phyloP scores from a whole-genome alignment of 176 grass and related monocot genomes.

The Cenchrus fungigraminus region DNA sequence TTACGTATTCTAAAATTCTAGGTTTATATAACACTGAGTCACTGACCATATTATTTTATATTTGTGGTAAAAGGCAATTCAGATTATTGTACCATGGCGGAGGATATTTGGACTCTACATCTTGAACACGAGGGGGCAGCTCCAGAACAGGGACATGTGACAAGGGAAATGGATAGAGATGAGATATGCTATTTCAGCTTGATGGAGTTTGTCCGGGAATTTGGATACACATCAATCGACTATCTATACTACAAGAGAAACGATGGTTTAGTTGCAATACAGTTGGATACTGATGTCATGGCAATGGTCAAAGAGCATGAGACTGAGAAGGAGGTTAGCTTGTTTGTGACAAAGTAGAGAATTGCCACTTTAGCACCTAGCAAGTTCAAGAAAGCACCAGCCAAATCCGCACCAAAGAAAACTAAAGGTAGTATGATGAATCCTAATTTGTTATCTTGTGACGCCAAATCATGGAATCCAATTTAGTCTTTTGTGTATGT shows the following conservation, averaged over 20 bases:
- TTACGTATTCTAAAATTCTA: no score
- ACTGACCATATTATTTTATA: no score
- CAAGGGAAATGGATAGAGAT: conserved; percentile 9
- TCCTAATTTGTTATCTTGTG: no score
- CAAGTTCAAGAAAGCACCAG: not conserved
- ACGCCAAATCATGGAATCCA: no score
- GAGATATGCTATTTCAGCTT: not conserved
- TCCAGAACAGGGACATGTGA: not conserved
- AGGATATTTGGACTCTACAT: not conserved
- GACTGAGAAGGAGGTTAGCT: not conserved
- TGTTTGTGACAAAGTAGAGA: not conserved
- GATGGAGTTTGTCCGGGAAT: not conserved
- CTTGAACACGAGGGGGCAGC: not conserved
- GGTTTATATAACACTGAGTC: no score
- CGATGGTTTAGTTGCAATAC: not conserved
- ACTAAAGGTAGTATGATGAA: not conserved
- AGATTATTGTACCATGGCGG: not conserved
- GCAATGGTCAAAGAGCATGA: conserved; percentile 12
- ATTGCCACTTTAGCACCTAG: not conserved
- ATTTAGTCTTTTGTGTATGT: no score
- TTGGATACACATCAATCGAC: not conserved
- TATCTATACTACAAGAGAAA: not conserved
- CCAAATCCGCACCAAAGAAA: not conserved
- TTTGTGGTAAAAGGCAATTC: no score
- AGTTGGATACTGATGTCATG: not conserved